Conservation (phyloP, 1,139 yeast species). For the Taphrina flavorubra region DNA sequence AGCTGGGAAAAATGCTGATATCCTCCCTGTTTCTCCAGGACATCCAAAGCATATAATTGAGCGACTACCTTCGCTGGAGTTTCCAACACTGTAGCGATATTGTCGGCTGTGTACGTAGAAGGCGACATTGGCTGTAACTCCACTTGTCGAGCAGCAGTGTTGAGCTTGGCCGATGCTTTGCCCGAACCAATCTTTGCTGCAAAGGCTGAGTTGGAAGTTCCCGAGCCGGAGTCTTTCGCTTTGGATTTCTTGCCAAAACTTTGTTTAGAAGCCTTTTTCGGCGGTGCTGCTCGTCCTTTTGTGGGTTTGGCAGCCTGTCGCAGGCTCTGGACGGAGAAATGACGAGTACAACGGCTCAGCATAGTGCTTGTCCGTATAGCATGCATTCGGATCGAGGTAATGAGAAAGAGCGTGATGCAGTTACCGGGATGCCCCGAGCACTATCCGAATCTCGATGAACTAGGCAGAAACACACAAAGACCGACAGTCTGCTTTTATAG, state of each 20-base stretch:
- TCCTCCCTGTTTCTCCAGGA: conserved; percentile 30
- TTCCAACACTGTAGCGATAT: conserved; percentile 28
- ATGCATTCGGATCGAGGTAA: not conserved
- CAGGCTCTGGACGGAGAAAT: not conserved
- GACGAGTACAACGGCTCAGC: conserved; percentile 5
- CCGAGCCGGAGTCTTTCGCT: conserved; percentile 11
- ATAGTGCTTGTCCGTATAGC: not conserved
- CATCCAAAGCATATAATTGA: conserved; percentile 39
- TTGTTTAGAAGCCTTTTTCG: conserved; percentile 3
- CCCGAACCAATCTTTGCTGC: conserved; percentile 24
- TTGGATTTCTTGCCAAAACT: conserved; percentile 3
- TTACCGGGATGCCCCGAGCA: no score
- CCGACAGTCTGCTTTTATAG: no score
- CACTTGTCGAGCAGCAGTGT: conserved; percentile 16
- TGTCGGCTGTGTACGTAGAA: conserved; percentile 10
- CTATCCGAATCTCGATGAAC: no score
- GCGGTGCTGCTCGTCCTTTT: conserved; percentile 26
- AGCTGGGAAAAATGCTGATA: conserved; percentile 39
- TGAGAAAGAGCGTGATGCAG: not conserved
- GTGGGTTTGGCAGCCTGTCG: conserved; percentile 12
- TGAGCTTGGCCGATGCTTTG: conserved; percentile 15
- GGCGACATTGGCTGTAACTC: not conserved
- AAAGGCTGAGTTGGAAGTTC: conserved; percentile 4
- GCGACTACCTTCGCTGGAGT: conserved; percentile 24
- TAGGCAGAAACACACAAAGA: no score